Percentiles rank a stretch among this genome's conserved stretches.
Conservation (phyloP, 129 eudicot genomes). For the carrot (Daucus carota) region DH1_v3.0 NC_030386.2:14107501-14108000, state of each 20-base stretch:
- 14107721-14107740: background rate
- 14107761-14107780: background rate
- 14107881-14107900: conserved; percentile 4
- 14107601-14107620: background rate
- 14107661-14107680: conserved; percentile 2
- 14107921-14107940: conserved; percentile 5
- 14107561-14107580: background rate
- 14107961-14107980: conserved; percentile 11
- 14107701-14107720: conserved; percentile 7
- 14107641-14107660: background rate
- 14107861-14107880: conserved; percentile 9
- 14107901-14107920: conserved; percentile 15
- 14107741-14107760: background rate
- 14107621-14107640: background rate
- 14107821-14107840: background rate
- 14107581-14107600: background rate
- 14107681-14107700: conserved; percentile 10
- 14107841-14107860: conserved; percentile 12
- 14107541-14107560: background rate
- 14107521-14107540: background rate
- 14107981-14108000: background rate
- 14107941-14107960: conserved; percentile 4
- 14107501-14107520: background rate
- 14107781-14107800: background rate
- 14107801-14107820: too few species aligned